Base-by-base conservation (phyloP, 164 flowering plant genomes). In the Berberis thunbergii region DNA sequence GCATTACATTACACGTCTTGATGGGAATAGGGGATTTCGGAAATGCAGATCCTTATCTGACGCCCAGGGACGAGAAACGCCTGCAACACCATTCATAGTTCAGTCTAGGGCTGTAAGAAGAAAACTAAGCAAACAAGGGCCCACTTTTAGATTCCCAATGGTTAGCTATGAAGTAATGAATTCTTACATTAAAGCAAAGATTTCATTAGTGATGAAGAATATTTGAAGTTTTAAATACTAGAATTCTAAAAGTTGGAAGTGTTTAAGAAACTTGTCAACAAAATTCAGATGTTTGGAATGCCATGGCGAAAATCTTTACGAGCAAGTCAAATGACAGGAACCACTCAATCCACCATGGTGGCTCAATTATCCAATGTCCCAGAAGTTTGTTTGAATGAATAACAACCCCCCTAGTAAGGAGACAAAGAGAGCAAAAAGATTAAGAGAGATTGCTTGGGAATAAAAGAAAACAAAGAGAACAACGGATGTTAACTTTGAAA, bases 1-100 rank as follows among this genome's bases (percentile, higher is more conserved):
- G 26, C 0, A 26, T 26, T 26, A 26, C 26, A 26, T 26, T 12
- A 65, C 7, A 39, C 9, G 48, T 12, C 43, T 48, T 49, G 41
- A 65, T 58, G 4, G 45, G 42, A 46, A 54, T 6, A 42, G 7
- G 40, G 55, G 62, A 65, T 58, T 59, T 57, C 62, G 49, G 50
- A 42, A 49, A 57, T 64, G 44, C 7, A 13, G 3, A 57, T 40
- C 54, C 39, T 57, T 57, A 38, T 57, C 45, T 45, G 6, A 46
- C 41, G 52, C 46, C 68, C 62, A 4, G 13, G 46, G 41, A 56
- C 61, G 38, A 45, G 13, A 65, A 45, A 50, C 58, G 68, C 68
- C 55, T 65, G 68, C 68, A 65, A 65, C 48, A 65, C 62, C 62
- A 65, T 58, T 41, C 12, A 42, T 26, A 3, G 40, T 65, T 65